phyloP scores from a whole-genome alignment of 73 alveolate species.

The Blepharisma japonicum region DNA sequence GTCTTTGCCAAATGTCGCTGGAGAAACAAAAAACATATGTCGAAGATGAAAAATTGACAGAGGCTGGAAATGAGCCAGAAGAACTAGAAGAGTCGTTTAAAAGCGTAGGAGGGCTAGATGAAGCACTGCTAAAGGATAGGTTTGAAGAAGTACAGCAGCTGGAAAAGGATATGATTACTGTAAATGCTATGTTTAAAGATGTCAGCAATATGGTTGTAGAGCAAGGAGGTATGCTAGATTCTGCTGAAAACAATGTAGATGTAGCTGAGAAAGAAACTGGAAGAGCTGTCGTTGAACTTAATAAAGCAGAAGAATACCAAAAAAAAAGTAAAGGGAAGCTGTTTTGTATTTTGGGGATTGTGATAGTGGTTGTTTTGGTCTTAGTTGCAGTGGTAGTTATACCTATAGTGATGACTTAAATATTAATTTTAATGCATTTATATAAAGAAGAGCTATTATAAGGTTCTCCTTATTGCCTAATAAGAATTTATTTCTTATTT shows the following conservation, averaged over 20 bases:
- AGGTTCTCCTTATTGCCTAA: no score
- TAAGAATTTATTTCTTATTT: no score
- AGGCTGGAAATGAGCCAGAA: no score
- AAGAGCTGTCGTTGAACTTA: background rate
- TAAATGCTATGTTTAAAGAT: background rate
- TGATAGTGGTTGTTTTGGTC: no score
- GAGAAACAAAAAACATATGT: no score
- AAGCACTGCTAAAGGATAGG: slow-evolving; percentile 4
- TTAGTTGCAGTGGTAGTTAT: no score
- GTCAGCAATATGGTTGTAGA: background rate
- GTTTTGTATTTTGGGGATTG: background rate
- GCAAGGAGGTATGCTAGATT: background rate
- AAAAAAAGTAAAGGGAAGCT: background rate
- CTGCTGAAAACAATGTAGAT: background rate
- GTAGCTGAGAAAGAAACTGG: background rate
- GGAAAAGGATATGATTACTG: background rate
- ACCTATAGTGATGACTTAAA: no score
- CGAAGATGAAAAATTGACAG: no score
- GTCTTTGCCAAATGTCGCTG: no score
- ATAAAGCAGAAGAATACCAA: background rate
- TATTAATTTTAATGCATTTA: no score
- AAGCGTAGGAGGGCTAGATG: background rate
- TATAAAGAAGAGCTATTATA: no score
- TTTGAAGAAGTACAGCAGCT: background rate
- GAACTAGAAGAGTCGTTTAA: no score